Percentiles rank a stretch among this genome's conserved stretches.
Conservation (phyloP, 2,329 filamentous ascomycete species). For the Claviceps cyperi region DNA sequence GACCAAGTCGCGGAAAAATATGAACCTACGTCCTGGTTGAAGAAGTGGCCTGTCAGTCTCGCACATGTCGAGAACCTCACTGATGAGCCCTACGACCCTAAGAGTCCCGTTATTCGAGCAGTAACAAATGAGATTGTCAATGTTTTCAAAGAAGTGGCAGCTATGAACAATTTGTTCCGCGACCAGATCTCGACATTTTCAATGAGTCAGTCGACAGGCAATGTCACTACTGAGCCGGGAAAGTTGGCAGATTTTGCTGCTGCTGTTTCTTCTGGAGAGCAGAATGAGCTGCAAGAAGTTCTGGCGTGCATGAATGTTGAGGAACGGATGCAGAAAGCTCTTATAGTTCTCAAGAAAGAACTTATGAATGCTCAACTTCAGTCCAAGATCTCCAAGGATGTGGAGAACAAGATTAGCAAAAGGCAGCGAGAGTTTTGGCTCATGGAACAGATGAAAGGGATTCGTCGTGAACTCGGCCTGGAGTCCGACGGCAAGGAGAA, state of each 20-base stretch:
- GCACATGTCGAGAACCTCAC: constrained; percentile 88
- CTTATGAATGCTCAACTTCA: constrained; percentile 95
- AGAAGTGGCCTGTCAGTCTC: constrained; percentile 81
- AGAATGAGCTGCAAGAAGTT: constrained; percentile 83
- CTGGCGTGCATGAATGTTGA: constrained; percentile 82
- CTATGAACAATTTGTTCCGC: constrained; percentile 84
- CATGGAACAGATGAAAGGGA: constrained; percentile 99
- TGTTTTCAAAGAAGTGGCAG: constrained; percentile 93
- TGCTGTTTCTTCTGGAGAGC: constrained; percentile 86
- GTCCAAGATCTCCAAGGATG: constrained; percentile 94
- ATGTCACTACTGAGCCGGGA: constrained; percentile 85
- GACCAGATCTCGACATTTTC: constrained; percentile 97
- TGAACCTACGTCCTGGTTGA: constrained; percentile 81
- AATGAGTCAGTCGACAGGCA: constrained; percentile 86
- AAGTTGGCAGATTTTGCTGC: constrained; percentile 96
- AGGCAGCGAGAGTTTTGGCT: constrained; percentile 95
- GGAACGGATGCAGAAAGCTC: constrained; percentile 77
- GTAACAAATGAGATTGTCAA: constrained; percentile 97
- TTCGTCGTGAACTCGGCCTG: constrained; percentile 84
- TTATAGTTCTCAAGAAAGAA: constrained; percentile 92
- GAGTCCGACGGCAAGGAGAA: constrained; percentile 98
- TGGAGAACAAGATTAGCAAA: constrained; percentile 94
- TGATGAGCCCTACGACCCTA: constrained; percentile 82
- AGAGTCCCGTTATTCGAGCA: constrained; percentile 76
- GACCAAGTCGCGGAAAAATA: constrained; percentile 43